phyloP scores from a whole-genome alignment of 352 stramenopile genomes.

The Phytophthora pisi region DNA sequence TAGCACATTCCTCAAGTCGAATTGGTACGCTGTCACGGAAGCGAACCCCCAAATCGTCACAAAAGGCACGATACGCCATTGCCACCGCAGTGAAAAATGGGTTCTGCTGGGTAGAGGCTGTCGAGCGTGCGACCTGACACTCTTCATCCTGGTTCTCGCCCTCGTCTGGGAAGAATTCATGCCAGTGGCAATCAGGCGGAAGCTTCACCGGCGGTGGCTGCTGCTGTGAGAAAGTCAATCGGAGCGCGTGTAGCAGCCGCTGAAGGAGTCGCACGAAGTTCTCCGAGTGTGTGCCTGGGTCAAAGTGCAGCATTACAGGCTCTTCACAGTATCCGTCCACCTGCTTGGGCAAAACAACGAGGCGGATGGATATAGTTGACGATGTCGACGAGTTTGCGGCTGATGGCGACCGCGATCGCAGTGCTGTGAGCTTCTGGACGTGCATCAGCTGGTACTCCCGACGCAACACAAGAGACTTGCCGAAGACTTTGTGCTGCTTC shows the following conservation, averaged over 20 bases:
- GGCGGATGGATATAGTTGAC: constrained; percentile 40
- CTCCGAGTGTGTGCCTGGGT: constrained; percentile 62
- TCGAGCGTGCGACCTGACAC: constrained; percentile 3
- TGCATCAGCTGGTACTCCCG: constrained; percentile 57
- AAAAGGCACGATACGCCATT: constrained; percentile 64
- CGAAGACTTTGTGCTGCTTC: constrained; percentile 55
- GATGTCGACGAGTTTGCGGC: constrained; percentile 3
- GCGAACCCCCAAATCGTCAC: constrained; percentile 55
- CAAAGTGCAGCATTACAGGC: constrained; percentile 47
- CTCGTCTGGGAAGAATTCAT: constrained; percentile 50
- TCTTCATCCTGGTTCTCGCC: constrained; percentile 21
- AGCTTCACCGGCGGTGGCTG: constrained; percentile 39
- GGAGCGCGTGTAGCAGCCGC: constrained; percentile 51
- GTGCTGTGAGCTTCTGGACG: constrained; percentile 44
- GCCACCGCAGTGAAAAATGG: constrained; percentile 42
- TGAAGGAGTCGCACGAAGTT: constrained; percentile 60
- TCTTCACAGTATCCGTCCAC: constrained; percentile 12
- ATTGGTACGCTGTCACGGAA: constrained; percentile 54
- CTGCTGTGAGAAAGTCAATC: constrained; percentile 51
- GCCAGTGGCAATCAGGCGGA: constrained; percentile 51
- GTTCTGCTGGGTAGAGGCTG: background rate
- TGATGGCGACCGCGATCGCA: constrained; percentile 23
- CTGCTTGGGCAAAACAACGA: constrained; percentile 28
- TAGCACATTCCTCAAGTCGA: constrained; percentile 58
- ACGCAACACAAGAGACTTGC: constrained; percentile 34